Conservation (phyloP, 2,329 filamentous ascomycete species). For the Nothophoma quercina region DNA sequence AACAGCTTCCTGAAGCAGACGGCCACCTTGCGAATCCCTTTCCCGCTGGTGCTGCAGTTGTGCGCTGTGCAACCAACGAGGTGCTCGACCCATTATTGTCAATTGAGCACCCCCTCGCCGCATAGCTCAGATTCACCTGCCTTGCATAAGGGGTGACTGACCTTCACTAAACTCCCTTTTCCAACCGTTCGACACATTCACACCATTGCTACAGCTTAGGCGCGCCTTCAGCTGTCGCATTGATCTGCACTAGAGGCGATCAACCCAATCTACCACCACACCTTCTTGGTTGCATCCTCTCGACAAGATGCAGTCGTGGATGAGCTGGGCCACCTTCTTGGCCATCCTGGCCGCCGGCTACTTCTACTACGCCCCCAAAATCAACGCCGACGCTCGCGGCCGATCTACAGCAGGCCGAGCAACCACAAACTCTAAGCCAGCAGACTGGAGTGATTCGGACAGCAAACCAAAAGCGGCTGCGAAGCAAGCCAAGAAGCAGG, state of each 20-base stretch:
- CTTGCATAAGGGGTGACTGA: slow-evolving; percentile 23
- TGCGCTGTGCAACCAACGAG: slow-evolving; percentile 21
- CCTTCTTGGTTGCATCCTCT: background rate
- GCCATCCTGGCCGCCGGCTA: slow-evolving; percentile 37
- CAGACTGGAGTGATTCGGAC: slow-evolving; percentile 40
- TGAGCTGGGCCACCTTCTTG: slow-evolving; percentile 45
- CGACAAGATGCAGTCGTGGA: slow-evolving; percentile 42
- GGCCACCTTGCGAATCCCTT: slow-evolving; percentile 35
- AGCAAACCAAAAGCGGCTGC: slow-evolving; percentile 35
- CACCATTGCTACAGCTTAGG: slow-evolving; percentile 1
- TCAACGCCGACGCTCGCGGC: slow-evolving; percentile 32
- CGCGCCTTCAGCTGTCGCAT: slow-evolving; percentile 1
- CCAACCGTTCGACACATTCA: slow-evolving; percentile 1
- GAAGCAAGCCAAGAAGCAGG: slow-evolving; percentile 32
- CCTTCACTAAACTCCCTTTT: slow-evolving; percentile 17
- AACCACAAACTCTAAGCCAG: slow-evolving; percentile 30
- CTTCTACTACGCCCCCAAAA: slow-evolving; percentile 42
- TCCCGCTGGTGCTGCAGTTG: slow-evolving; percentile 20
- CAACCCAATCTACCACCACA: background rate
- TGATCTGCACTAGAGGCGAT: slow-evolving; percentile 2
- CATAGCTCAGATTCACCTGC: slow-evolving; percentile 15
- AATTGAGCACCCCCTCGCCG: slow-evolving; percentile 17
- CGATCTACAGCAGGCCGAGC: slow-evolving; percentile 37
- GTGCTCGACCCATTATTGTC: slow-evolving; percentile 12
- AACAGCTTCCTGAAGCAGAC: slow-evolving; percentile 28